A percentile compares a stretch with the other conserved stretches of the same genome.
These are phyloP conservation scores for Pseudogymnoascus destructans DNA, from an alignment of 2,329 filamentous ascomycete species.

Conservation along the genomic window DNA sequence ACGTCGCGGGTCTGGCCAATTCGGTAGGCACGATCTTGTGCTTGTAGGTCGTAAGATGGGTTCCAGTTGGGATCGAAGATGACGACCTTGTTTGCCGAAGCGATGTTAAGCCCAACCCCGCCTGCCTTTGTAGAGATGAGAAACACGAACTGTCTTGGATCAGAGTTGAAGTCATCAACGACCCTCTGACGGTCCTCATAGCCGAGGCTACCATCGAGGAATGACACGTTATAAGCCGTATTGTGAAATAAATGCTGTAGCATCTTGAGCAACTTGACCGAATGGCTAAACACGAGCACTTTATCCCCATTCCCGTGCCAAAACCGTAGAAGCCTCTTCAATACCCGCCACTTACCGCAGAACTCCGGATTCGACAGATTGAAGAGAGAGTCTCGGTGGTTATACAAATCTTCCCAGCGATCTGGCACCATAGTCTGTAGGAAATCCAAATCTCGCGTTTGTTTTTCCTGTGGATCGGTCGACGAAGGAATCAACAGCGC, in stretches of 20 bases:
- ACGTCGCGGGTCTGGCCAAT: constrained; percentile 90
- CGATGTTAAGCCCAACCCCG: constrained; percentile 90
- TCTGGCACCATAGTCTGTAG: constrained; percentile 64
- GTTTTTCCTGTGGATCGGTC: constrained; percentile 55
- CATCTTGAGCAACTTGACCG: constrained; percentile 71
- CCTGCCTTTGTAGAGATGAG: constrained; percentile 89
- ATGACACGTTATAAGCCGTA: constrained; percentile 82
- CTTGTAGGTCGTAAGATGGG: constrained; percentile 84
- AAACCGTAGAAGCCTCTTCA: constrained; percentile 74
- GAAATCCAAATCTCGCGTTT: constrained; percentile 61
- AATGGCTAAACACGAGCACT: constrained; percentile 90
- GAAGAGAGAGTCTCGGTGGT: constrained; percentile 62
- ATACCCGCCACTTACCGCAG: constrained; percentile 91
- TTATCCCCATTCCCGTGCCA: constrained; percentile 90
- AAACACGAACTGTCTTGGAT: constrained; percentile 82
- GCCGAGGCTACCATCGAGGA: constrained; percentile 71
- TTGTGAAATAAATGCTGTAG: constrained; percentile 74
- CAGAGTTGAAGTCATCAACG: constrained; percentile 85
- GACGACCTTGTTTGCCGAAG: constrained; percentile 94
- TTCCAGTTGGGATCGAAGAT: constrained; percentile 98
- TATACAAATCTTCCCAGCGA: constrained; percentile 61
- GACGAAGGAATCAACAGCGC: constrained; percentile 64
- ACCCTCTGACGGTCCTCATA: constrained; percentile 71
- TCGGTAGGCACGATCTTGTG: constrained; percentile 89
- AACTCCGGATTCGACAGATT: constrained; percentile 78